Percentiles rank a stretch among this genome's conserved stretches.
Conservation (phyloP, 1,139 yeast species). For the Neolecta irregularis region DNA sequence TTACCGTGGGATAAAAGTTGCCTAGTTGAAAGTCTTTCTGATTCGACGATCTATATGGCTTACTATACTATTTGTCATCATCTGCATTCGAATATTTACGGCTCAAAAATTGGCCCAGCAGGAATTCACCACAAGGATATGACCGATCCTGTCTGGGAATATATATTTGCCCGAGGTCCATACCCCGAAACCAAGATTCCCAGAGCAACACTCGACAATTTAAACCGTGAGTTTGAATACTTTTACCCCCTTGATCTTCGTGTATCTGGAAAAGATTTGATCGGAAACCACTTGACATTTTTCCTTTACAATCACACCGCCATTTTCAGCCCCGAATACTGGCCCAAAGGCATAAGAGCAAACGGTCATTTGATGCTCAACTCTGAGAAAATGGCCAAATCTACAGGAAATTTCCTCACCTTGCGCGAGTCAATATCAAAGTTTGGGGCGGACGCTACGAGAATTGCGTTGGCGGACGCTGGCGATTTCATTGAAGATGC, state of each 20-base stretch:
- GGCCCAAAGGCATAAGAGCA: conserved; percentile 92
- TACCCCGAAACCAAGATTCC: conserved; percentile 40
- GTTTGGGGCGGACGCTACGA: conserved; percentile 94
- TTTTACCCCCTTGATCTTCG: conserved; percentile 88
- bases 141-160: conserved; percentile 91
- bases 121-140: conserved; percentile 65
- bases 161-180: conserved; percentile 63
- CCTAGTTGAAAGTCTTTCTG: conserved; percentile 87
- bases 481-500: conserved; percentile 98
- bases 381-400: conserved; percentile 94
- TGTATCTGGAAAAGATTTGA: conserved; percentile 90
- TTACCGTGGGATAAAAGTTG: conserved; percentile 96
- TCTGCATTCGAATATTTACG: conserved; percentile 76
- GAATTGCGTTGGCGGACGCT: conserved; percentile 96
- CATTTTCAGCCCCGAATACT: conserved; percentile 69
- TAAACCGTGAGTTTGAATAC: conserved; percentile 89
- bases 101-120: conserved; percentile 56
- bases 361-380: conserved; percentile 92
- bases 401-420: conserved; percentile 94
- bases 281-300: conserved; percentile 94
- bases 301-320: conserved; percentile 89
- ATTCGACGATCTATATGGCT: conserved; percentile 91
- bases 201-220: conserved; percentile 43
- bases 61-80: conserved; percentile 83
- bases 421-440: conserved; percentile 68